Percentiles rank a stretch among this genome's conserved stretches.
Conservation (phyloP, 352 stramenopile genomes). For the Pythium aristosporum region DNA sequence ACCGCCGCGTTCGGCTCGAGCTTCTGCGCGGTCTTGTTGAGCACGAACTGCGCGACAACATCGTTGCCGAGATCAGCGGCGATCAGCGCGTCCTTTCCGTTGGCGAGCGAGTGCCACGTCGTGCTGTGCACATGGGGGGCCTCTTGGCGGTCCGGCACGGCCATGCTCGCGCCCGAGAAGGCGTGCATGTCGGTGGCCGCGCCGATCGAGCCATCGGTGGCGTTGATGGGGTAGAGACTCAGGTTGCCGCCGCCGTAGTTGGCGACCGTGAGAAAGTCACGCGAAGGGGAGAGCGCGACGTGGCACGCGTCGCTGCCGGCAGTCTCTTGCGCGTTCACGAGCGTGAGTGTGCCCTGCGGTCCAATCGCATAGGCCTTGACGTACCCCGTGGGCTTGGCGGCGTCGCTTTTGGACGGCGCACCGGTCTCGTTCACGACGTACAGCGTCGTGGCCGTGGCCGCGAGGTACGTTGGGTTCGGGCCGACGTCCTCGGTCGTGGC, state of each 20-base stretch:
- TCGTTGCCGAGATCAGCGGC: conserved; percentile 75
- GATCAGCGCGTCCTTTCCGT: conserved; percentile 37
- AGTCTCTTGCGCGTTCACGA: conserved; percentile 55
- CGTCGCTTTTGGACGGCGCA: conserved; percentile 33
- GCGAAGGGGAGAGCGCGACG: conserved; percentile 42
- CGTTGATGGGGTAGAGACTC: conserved; percentile 51
- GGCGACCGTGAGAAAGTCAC: conserved; percentile 57
- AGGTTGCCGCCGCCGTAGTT: conserved; percentile 80
- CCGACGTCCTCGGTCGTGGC: conserved; percentile 45
- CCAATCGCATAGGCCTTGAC: conserved; percentile 54
- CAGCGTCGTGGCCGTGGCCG: conserved; percentile 36
- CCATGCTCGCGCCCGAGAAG: conserved; percentile 46
- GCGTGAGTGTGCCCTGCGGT: conserved; percentile 35
- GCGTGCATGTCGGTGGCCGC: conserved; percentile 40
- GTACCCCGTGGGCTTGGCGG: conserved; percentile 50
- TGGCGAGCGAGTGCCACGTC: conserved; percentile 37
- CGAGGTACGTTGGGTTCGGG: conserved; percentile 75
- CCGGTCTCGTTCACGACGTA: conserved; percentile 77
- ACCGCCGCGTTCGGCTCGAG: conserved; percentile 34
- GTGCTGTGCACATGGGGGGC: conserved; percentile 76
- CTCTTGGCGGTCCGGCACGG: conserved; percentile 63
- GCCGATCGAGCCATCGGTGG: conserved; percentile 47
- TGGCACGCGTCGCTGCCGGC: conserved; percentile 62
- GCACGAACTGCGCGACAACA: conserved; percentile 53
- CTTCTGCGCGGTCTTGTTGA: conserved; percentile 42